Conservation (phyloP, 1,284 basidiomycete species). For the Austroboletus novae-zelandiae region DNA sequence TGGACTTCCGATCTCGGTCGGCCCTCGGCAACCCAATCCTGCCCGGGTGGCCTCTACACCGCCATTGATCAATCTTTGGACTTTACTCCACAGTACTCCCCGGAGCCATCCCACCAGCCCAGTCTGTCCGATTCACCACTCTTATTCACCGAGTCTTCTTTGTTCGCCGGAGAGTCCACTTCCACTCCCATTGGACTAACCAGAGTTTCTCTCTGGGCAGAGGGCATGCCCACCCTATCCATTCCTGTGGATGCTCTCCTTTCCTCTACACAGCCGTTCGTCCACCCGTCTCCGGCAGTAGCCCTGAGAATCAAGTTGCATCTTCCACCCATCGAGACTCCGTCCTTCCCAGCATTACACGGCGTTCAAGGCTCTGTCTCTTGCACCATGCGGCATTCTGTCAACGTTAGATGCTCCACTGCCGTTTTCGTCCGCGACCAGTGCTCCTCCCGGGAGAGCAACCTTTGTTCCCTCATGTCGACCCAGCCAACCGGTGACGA, state of each 20-base stretch:
- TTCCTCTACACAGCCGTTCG: constrained; percentile 30
- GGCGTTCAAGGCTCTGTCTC: constrained; percentile 62
- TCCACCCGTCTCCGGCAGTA: constrained; percentile 27
- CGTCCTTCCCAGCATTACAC: constrained; percentile 48
- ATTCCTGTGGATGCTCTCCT: constrained; percentile 36
- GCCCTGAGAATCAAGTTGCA: constrained; percentile 49
- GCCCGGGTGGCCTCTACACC: constrained; percentile 29
- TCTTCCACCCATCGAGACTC: constrained; percentile 48
- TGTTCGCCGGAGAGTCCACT: constrained; percentile 29
- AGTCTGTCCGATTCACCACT: constrained; percentile 33
- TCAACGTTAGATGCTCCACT: constrained; percentile 58
- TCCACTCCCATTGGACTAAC: constrained; percentile 19
- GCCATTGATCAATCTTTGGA: constrained; percentile 22
- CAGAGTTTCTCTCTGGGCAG: constrained; percentile 51
- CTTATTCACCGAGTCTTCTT: constrained; percentile 29
- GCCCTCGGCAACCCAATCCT: constrained; percentile 26
- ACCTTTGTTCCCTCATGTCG: constrained; percentile 37
- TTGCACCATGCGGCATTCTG: constrained; percentile 50
- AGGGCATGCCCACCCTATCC: constrained; percentile 61
- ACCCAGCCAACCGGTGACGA: constrained; percentile 38
- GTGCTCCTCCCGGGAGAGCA: constrained; percentile 51
- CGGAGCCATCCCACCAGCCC: constrained; percentile 30
- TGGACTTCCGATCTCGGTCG: constrained; percentile 29
- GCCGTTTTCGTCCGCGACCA: constrained; percentile 50
- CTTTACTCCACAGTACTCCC: constrained; percentile 23